These are phyloP conservation scores for Eucalyptus grandis DNA, from an alignment of 345 rosid genomes.

Conservation along the genomic window DNA sequence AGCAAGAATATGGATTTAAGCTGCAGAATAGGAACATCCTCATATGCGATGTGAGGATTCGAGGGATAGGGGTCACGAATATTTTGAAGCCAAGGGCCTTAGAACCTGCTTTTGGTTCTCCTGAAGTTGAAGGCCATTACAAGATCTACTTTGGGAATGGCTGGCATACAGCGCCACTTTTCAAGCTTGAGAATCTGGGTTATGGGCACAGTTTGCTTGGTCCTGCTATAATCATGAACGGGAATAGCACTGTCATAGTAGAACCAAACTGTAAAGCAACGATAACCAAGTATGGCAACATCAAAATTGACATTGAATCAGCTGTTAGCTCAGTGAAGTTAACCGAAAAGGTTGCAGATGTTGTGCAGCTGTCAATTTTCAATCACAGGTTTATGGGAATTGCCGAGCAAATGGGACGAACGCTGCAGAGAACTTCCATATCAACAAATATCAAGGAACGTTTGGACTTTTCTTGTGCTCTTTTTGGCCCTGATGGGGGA, in stretches of 20 bases:
- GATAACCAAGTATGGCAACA: slow-evolving; percentile 85
- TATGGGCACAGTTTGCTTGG: slow-evolving; percentile 57
- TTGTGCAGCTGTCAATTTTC: slow-evolving; percentile 91
- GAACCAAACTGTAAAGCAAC: slow-evolving; percentile 79
- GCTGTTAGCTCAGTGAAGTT: slow-evolving; percentile 18
- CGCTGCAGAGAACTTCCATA: slow-evolving; percentile 93
- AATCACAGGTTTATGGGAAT: slow-evolving; percentile 98
- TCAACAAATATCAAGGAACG: slow-evolving; percentile 95
- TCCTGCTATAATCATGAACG: slow-evolving; percentile 95
- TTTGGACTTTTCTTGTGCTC: slow-evolving; percentile 94
- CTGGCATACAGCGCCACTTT: slow-evolving; percentile 67
- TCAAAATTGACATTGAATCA: slow-evolving; percentile 61
- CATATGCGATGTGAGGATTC: slow-evolving; percentile 84
- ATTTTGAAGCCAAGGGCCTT: slow-evolving; percentile 64
- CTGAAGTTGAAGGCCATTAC: slow-evolving; percentile 47
- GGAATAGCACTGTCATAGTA: slow-evolving; percentile 88
- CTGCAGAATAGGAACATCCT: slow-evolving; percentile 68
- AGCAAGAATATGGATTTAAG: slow-evolving; percentile 89
- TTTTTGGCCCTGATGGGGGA: slow-evolving; percentile 91
- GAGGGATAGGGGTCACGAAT: slow-evolving; percentile 82
- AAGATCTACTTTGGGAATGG: slow-evolving; percentile 66
- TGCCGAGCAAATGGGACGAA: slow-evolving; percentile 98
- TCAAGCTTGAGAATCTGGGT: slow-evolving; percentile 72
- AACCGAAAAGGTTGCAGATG: slow-evolving; percentile 77
- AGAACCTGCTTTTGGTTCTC: slow-evolving; percentile 33